Evolutionary conservation across 2,329 filamentous ascomycete genomes (phyloP), one percentile per base, ranked within the genome.

Genomic region (Pyrenophora graminea): DNA sequence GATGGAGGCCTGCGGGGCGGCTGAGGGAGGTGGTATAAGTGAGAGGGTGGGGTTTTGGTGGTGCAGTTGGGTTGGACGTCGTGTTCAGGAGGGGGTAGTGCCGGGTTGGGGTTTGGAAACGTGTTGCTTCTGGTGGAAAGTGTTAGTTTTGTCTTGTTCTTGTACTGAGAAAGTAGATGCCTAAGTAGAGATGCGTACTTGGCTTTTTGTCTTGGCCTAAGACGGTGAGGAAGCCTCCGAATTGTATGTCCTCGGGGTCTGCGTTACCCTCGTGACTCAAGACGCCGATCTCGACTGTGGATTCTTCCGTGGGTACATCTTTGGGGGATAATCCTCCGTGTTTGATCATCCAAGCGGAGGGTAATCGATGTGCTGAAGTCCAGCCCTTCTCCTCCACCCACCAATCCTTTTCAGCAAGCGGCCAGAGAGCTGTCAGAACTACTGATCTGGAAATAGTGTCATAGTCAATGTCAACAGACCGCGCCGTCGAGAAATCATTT

Each of bases 61-160:
- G 75, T 31, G 51, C 21, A n/a, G 49, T 41, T 38, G 51, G 12
- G 38, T 42, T 49, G 4, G 45, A 15, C 0, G 55, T 51, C 12
- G 49, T 23, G 3, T 41, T 30, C 19, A 62, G 71, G 12, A 83
- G 74, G 10, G 82, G 77, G 61, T 88, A 84, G 72, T 97, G 92
- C 0, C 91, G 85, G 59, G 96, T 94, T 19, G 88, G 85, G 61
- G 96, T 95, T 37, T 89, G 85, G 76, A 97, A 97, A 39, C 93
- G 78, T 0, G 90, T 89, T 2, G 89, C 82, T 33, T 88, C 88
- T 82, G 58, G 53, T 8, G 12, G 19, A n/a, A 6, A 21, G 5
- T 17, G 34, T 52, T 32, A 52, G 39, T 33, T 3, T 17, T 19
- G 7, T 21, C 18, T 13, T 3, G 7, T 25, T 7, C 23, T 25